Base-by-base conservation (phyloP, 805 yeast species). In the Sugiyamaella mastotermitis region DNA sequence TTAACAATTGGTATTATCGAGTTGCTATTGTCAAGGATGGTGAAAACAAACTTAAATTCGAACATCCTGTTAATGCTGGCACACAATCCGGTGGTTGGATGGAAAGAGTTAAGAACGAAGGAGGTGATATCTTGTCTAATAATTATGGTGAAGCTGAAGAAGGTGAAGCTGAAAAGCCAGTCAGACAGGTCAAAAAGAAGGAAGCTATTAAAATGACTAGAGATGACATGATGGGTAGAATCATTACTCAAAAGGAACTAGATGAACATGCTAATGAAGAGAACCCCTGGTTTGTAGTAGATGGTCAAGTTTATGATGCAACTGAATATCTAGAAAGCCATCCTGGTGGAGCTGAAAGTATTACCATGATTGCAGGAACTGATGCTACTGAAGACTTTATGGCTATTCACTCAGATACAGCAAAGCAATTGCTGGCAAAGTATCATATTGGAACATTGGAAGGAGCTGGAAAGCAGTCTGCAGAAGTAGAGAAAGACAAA, bases 381-480 rank as follows among this genome's bases (percentile, higher is more conserved):
- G 37, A 34, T 15, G 37, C 37, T 16, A 34, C 37, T n/a, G 37
- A 34, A n/a, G 37, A 34, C n/a, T 34, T 34, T 31, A 34, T 34
- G 37, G 37, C 37, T 14, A 34, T 34, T 18, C 37, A 34, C 13
- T 34, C 37, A 16, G 37, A 34, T 13, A 34, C 37, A n/a, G 37
- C 37, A 4, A 34, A 34, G n/a, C 10, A 20, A 18, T 22, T 34
- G 14, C 15, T 34, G n/a, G 37, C 37, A 16, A n/a, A 22, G 4
- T 34, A 20, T 23, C 37, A 34, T 25, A 24, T 34, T 25, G 37
- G 37, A n/a, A 24, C 31, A n/a, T 25, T 34, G 7, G 37, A 34
- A n/a, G 14, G 7, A 9, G 22, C 30, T n/a, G n/a, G n/a, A n/a
- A n/a, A n/a, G n/a, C n/a, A 14, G 20, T 15, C 34, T 13, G 35